Evolutionary conservation across 371 early-diverging fungal species (phyloP), one percentile per base, ranked within the genome.

Genomic region (Capillidium rhysosporum): DNA sequence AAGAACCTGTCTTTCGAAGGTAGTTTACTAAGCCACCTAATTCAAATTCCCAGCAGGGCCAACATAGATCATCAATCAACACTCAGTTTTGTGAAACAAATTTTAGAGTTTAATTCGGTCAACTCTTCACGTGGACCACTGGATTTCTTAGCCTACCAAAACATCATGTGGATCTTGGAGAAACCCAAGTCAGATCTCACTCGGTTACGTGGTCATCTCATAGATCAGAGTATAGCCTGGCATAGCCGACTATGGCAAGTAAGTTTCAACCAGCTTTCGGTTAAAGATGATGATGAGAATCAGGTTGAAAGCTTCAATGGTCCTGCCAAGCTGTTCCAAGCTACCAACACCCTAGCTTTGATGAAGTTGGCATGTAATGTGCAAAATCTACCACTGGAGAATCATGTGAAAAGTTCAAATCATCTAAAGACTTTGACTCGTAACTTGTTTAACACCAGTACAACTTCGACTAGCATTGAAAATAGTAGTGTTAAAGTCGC

Each of bases 201-300:
- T 26, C 23, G 23, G 12, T 12, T 47, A 23, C 10, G 30, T 18
- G 51, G 51, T n/a, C 28, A 25, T 18, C 29, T 51, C 8, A n/a
- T 39, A 31, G 51, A 51, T 8, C 51, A 51, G 23, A 29, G 18
- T 10, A 20, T 51, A 7, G 23, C 12, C 14, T 38, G 38, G 30
- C 16, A 29, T 14, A 29, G 28, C 21, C 51, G 51, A 8, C 9
- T 29, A 23, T 51, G 51, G 51, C 29, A 51, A 7, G 21, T 7
- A 0, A 10, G 28, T 18, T 34, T 38, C 24, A 34, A 34, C 18
- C 18, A 51, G n/a, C 8, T 34, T 21, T 28, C 16, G 9, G 2
- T 16, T 29, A 4, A 12, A 23, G 47, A 61, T 1, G 59, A 58
- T 0, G 64, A 64, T 14, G 59, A 60, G 3, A 40, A 44, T 12